Percentiles rank a stretch among this genome's conserved stretches.
Evolutionary conservation across 108 stramenopile genomes (phyloP).

Genomic region (Asterionellopsis glacialis): DNA sequence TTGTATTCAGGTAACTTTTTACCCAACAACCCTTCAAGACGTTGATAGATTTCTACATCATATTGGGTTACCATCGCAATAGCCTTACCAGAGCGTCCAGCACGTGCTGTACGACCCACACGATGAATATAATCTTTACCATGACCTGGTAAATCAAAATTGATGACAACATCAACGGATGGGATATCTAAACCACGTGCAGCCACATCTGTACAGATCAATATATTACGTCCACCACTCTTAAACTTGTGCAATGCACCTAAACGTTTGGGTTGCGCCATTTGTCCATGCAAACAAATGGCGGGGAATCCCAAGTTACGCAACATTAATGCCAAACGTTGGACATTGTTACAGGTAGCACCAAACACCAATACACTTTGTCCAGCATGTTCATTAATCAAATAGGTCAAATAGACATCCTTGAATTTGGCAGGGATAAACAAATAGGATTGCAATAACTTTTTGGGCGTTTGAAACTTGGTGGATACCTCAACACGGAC

Average conservation of each 20-base stretch:
- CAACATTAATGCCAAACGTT: constrained; percentile 89
- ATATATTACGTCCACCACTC: constrained; percentile 67
- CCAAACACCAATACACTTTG: constrained; percentile 95
- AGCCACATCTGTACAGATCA: constrained; percentile 99
- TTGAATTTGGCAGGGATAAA: constrained; percentile 99
- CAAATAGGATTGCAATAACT: constrained; percentile 93
- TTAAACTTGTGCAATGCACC: constrained; percentile 96
- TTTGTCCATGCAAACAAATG: constrained; percentile 97
- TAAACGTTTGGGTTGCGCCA: constrained; percentile 96
- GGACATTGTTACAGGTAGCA: constrained; percentile 97
- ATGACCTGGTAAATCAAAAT: constrained; percentile 94
- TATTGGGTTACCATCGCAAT: constrained; percentile 99
- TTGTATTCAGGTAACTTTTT: constrained; percentile 84
- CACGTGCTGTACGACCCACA: constrained; percentile 96
- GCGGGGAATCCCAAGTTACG: constrained; percentile 97
- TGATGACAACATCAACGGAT: constrained; percentile 93
- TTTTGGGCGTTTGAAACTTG: constrained; percentile 94
- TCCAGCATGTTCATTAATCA: constrained; percentile 95
- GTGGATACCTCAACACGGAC: constrained; percentile 90
- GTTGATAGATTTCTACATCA: constrained; percentile 97
- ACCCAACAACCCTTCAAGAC: constrained; percentile 89
- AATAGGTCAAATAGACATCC: constrained; percentile 96
- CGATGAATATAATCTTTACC: constrained; percentile 98
- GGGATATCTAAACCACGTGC: constrained; percentile 95
- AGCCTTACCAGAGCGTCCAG: constrained; percentile 92